Evolutionary conservation across 768 basidiomycete species (phyloP), one percentile per base, ranked within the genome.

Genomic region (Gloeopeniophorella convolvens): DNA sequence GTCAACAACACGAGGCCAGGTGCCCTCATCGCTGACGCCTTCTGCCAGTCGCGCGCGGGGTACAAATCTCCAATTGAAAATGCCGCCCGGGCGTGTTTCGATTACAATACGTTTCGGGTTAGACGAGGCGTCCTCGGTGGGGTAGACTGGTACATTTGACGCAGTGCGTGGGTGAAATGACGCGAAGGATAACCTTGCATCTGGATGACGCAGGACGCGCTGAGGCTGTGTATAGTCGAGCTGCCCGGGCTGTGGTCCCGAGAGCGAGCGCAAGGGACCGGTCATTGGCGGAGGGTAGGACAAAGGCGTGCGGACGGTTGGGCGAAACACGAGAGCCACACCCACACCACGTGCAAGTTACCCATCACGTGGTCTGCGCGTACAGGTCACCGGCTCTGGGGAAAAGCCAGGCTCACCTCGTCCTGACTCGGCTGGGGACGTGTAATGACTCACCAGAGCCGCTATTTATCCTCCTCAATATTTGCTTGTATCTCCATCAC

Each of bases 61-160:
- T 15, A 90, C 84, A 65, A 85, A 89, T 36, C 88, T 74, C 88
- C 87, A 90, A 50, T 72, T 69, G 13, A 78, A 78, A n/a, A 70
- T 72, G 0, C 60, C 59, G 16, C 53, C 54, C 4, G 78, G 70
- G 4, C 72, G 68, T 7, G 73, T 79, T 67, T 90, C 88, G 28
- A 89, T 71, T 2, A 89, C 84, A 59, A 90, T 71, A 45, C 88
- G 84, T 63, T 82, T 85, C 1, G 83, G 78, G 72, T 68, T 10
- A 72, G 60, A 21, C 70, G 74, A 42, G 73, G 68, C 42, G 68
- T 75, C 27, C 63, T 69, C 16, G 70, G 48, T 28, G 27, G 24
- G 20, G 33, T 27, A n/a, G 23, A 27, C 39, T 13, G 37, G 53
- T 12, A 37, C 41, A 16, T 54, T 46, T 41, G 54, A 46, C 11